phyloP scores from a whole-genome alignment of 1,284 basidiomycete species.

The Serendipita sp. region DNA sequence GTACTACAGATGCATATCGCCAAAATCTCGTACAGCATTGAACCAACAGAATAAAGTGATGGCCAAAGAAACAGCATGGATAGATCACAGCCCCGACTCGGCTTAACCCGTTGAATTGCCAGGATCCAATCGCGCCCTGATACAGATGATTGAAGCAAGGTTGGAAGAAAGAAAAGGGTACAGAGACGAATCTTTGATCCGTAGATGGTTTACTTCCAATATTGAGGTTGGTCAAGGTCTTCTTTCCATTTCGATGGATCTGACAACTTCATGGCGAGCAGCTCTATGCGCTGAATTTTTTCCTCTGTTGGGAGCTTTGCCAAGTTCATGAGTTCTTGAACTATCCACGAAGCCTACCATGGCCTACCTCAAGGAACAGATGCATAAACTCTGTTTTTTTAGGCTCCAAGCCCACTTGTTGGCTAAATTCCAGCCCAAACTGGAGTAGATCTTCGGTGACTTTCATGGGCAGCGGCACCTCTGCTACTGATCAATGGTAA shows the following conservation, averaged over 20 bases:
- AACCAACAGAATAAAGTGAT: background rate
- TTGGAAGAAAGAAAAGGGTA: background rate
- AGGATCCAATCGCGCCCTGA: background rate
- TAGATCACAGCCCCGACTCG: no score
- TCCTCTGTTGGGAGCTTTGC: background rate
- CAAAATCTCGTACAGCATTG: background rate
- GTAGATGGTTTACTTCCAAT: background rate
- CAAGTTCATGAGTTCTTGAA: background rate
- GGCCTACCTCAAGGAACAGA: background rate
- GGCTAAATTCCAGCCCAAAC: background rate
- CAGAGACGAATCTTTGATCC: no score
- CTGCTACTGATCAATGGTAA: background rate
- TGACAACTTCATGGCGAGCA: background rate
- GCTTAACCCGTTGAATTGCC: no score
- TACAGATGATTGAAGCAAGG: background rate
- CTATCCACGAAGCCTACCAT: background rate
- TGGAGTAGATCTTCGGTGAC: background rate
- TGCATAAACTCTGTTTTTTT: slow-evolving; percentile 2
- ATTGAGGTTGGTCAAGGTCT: background rate
- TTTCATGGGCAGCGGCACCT: background rate
- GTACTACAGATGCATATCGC: background rate
- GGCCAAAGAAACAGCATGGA: background rate
- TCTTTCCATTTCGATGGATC: background rate
- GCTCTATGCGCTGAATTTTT: slow-evolving; percentile 2
- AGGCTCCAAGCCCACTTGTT: background rate